These are phyloP conservation scores for Aureobasidium pullulans DNA, from an alignment of 2,329 filamentous ascomycete genomes.

Conservation along the genomic window DNA sequence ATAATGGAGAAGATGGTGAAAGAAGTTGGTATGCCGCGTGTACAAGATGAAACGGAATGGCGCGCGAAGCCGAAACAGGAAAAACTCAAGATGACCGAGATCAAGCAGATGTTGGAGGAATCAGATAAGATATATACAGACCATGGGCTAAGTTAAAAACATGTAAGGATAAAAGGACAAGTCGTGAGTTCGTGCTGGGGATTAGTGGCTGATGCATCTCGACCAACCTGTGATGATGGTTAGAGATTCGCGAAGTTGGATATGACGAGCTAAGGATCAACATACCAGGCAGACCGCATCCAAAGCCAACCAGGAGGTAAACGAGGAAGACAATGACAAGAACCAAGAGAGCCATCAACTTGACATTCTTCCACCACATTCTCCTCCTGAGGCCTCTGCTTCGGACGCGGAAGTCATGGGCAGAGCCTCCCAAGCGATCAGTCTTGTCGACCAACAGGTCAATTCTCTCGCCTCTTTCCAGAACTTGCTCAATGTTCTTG, in stretches of 20 bases:
- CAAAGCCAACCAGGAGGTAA: constrained; percentile 65
- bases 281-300: constrained; percentile 57
- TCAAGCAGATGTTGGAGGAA: not conserved
- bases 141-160: not conserved
- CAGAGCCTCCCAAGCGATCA: constrained; percentile 78
- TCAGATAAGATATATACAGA: constrained; percentile 7
- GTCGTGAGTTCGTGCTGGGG: not conserved
- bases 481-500: constrained; percentile 80
- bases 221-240: constrained; percentile 28
- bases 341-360: constrained; percentile 74
- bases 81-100: too few species aligned
- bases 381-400: constrained; percentile 77
- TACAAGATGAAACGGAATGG: too few species aligned
- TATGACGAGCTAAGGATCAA: constrained; percentile 17
- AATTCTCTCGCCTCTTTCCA: constrained; percentile 87
- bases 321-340: constrained; percentile 66
- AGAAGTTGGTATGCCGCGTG: too few species aligned
- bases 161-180: not conserved
- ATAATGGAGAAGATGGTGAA: too few species aligned
- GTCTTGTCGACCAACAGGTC: constrained; percentile 96
- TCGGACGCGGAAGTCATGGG: constrained; percentile 81
- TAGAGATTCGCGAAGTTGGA: not conserved
- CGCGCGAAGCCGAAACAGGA: too few species aligned
- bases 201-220: constrained; percentile 27
- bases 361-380: constrained; percentile 99